Evolutionary conservation across 2,329 filamentous ascomycete genomes (phyloP), one percentile per base, ranked within the genome.

Genomic region (Nectriaceae sp.): DNA sequence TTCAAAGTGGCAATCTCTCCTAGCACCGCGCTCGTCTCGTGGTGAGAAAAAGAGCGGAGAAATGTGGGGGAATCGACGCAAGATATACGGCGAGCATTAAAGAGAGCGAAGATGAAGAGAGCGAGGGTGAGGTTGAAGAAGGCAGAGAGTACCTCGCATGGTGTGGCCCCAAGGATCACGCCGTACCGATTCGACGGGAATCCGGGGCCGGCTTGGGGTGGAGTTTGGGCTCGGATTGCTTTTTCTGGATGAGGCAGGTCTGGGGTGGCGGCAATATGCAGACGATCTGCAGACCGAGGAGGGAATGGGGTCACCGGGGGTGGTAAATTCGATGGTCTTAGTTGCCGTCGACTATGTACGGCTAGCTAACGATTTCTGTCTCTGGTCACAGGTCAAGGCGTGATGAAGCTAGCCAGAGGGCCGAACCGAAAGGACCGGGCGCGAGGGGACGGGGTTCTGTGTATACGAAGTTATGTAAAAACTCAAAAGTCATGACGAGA

Each of bases 161-260:
- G 47, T 46, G 48, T 47, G 53, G 44, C 42, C 29, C 16, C 38
- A 57, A 46, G 59, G 56, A 62, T 61, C 59, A 59, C 53, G 49
- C 53, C 51, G 59, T 54, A 61, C 59, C 59, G 61, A 57, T 54
- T 59, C 59, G 48, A 62, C 54, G 57, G 59, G 52, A 62, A 62
- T 62, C 59, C 59, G 59, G 59, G 59, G 58, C 49, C 55, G 54
- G 44, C 49, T 36, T 15, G 41, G 38, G 22, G 36, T 21, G 37
- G 46, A 43, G 41, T 47, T 36, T 41, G 44, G 42, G 36, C 22
- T 38, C 3, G 47, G 48, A 20, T 55, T 57, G 49, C 54, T 55
- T 55, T 50, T 57, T 54, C 45, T 51, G 49, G 55, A 45, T 29
- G 44, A 38, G 37, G 44, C 36, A 26, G 24, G 41, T 42, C 46